Evolutionary conservation across 2,329 filamentous ascomycete genomes (phyloP).

Genomic region (Metarhizium brunneum): DNA sequence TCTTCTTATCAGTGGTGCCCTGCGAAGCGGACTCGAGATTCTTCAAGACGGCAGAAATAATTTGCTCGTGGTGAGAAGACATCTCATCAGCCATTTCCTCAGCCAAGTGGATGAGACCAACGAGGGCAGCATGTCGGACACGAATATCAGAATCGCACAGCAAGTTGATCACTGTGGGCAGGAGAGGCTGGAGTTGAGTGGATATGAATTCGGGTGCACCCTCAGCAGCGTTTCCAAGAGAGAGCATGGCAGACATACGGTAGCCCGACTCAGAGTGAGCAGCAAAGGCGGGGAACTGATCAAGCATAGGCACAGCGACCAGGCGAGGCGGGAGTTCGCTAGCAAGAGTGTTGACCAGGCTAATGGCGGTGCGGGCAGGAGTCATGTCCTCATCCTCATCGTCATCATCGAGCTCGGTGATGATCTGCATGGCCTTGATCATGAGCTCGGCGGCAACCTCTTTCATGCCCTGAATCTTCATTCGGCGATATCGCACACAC

Average conservation of each 20-base stretch:
- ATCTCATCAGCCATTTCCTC: constrained; percentile 92
- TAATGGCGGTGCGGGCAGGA: constrained; percentile 75
- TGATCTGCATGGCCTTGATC: constrained; percentile 77
- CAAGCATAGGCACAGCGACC: constrained; percentile 85
- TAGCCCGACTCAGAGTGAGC: constrained; percentile 64
- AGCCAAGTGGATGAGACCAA: constrained; percentile 80
- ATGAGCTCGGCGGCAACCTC: constrained; percentile 79
- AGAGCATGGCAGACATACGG: constrained; percentile 83
- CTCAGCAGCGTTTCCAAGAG: constrained; percentile 89
- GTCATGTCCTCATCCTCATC: constrained; percentile 69
- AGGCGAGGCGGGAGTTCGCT: constrained; percentile 85
- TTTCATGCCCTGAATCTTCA: constrained; percentile 88
- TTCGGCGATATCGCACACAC: constrained; percentile 80
- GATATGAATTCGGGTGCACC: constrained; percentile 96
- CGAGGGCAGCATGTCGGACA: constrained; percentile 79
- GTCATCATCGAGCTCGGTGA: constrained; percentile 76
- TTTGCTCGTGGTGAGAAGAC: constrained; percentile 70
- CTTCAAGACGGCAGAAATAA: constrained; percentile 77
- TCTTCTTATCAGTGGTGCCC: constrained; percentile 61
- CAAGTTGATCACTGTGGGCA: constrained; percentile 75
- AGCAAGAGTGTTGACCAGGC: constrained; percentile 80
- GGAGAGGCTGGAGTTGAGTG: constrained; percentile 77
- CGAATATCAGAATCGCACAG: constrained; percentile 75
- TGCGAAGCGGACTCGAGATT: constrained; percentile 78
- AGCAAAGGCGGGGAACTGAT: constrained; percentile 76